These are phyloP conservation scores for Meredithiella fracta DNA, from an alignment of 2,329 filamentous ascomycete genomes.

Conservation along the genomic window DNA sequence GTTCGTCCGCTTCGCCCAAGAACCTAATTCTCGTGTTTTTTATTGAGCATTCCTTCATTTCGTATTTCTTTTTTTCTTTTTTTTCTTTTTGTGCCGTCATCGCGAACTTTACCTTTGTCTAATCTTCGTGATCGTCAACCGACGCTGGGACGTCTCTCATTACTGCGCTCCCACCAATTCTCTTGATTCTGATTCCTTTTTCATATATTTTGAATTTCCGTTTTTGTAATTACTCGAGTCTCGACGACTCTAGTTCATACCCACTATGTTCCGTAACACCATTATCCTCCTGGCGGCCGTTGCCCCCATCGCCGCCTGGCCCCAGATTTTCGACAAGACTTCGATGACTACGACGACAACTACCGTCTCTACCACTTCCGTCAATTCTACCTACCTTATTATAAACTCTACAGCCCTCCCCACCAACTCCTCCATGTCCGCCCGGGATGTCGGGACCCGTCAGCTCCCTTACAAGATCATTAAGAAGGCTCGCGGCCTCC, in stretches of 20 bases:
- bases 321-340: slow-evolving; percentile 12
- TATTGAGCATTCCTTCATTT: background rate
- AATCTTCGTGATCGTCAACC: background rate
- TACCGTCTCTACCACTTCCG: background rate
- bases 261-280: slow-evolving; percentile 9
- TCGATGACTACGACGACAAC: background rate
- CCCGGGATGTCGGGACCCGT: slow-evolving; percentile 4
- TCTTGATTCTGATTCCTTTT: background rate
- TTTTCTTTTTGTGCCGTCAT: background rate
- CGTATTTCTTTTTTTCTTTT: slow-evolving; percentile 4
- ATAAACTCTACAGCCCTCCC: background rate
- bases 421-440: background rate
- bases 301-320: slow-evolving; percentile 10
- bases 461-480: background rate
- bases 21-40: no score
- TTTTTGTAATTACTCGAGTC: background rate
- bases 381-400: background rate
- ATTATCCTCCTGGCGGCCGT: slow-evolving; percentile 8
- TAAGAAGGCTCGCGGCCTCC: background rate
- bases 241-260: background rate
- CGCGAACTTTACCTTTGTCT: background rate
- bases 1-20: background rate
- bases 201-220: background rate
- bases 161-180: background rate
- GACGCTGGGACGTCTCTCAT: slow-evolving; percentile 1